phyloP scores from a whole-genome alignment of 805 yeast genomes.

The Candida manassasensis region DNA sequence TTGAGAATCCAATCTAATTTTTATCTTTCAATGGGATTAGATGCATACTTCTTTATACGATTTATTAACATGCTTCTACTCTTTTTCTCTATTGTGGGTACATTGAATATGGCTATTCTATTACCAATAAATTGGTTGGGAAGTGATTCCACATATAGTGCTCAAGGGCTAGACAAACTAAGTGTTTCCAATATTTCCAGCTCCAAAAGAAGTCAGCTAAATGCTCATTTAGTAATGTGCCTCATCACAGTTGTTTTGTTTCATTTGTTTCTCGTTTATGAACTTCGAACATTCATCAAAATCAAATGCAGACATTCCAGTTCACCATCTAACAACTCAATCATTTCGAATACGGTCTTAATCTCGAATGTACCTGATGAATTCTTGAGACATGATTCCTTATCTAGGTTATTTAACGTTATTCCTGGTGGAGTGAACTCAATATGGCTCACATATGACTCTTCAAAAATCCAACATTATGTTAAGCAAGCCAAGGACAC shows the following conservation, averaged over 20 bases:
- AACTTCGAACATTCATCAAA: slow-evolving; percentile 47
- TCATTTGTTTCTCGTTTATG: slow-evolving; percentile 52
- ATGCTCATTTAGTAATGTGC: slow-evolving; percentile 62
- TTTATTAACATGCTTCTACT: slow-evolving; percentile 49
- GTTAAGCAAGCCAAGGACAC: slow-evolving; percentile 22
- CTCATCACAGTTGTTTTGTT: slow-evolving; percentile 51
- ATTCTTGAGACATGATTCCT: slow-evolving; percentile 18
- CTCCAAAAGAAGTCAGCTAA: slow-evolving; percentile 43
- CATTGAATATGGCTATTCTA: slow-evolving; percentile 53
- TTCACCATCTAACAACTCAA: slow-evolving; percentile 21
- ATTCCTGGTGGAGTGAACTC: slow-evolving; percentile 53
- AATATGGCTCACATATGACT: slow-evolving; percentile 54
- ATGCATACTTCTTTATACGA: slow-evolving; percentile 69
- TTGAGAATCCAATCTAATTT: slow-evolving; percentile 35
- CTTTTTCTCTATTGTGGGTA: slow-evolving; percentile 49
- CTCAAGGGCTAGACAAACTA: slow-evolving; percentile 57
- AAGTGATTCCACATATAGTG: slow-evolving; percentile 18
- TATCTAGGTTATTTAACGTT: slow-evolving; percentile 27
- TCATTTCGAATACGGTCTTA: slow-evolving; percentile 30
- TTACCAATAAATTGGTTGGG: slow-evolving; percentile 60
- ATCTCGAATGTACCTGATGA: slow-evolving; percentile 44
- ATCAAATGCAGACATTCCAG: slow-evolving; percentile 43
- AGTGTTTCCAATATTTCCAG: slow-evolving; percentile 69
- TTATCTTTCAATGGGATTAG: slow-evolving; percentile 57
- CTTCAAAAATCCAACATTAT: slow-evolving; percentile 14